A percentile compares a stretch with the other conserved stretches of the same genome.
Conservation (phyloP, 2,329 filamentous ascomycete genomes). For the Emydomyces testavorans region DNA sequence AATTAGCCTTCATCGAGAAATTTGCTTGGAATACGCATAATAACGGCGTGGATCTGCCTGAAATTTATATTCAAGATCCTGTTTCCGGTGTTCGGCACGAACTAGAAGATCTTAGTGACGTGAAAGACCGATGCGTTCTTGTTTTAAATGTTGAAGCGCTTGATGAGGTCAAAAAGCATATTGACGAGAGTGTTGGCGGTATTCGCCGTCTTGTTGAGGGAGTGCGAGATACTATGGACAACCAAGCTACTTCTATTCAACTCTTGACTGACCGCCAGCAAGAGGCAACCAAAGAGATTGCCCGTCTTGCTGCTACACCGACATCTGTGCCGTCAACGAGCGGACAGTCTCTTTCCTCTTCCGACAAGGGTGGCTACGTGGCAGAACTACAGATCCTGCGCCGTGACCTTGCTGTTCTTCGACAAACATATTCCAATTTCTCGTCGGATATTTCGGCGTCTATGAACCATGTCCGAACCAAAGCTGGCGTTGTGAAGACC, state of each 20-base stretch:
- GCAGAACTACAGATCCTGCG: conserved; percentile 70
- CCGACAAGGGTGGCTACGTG: conserved; percentile 49
- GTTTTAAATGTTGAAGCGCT: conserved; percentile 85
- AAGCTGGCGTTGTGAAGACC: conserved; percentile 69
- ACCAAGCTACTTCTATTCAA: conserved; percentile 71
- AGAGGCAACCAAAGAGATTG: conserved; percentile 78
- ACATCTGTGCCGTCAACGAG: conserved; percentile 23
- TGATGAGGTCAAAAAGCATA: conserved; percentile 91
- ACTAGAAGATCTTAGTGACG: conserved; percentile 80
- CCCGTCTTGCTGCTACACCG: conserved; percentile 48
- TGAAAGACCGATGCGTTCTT: conserved; percentile 91
- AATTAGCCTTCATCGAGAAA: conserved; percentile 96
- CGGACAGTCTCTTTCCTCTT: background rate
- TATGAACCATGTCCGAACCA: conserved; percentile 71
- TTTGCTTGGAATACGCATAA: conserved; percentile 98
- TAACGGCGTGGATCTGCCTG: conserved; percentile 81
- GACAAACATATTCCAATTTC: conserved; percentile 87
- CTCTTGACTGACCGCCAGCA: conserved; percentile 82
- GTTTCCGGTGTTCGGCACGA: conserved; percentile 95
- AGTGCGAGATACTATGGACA: conserved; percentile 70
- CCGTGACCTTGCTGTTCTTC: conserved; percentile 77
- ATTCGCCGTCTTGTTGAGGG: conserved; percentile 75
- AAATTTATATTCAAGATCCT: conserved; percentile 96
- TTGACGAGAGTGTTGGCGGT: conserved; percentile 78
- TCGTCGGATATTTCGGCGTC: conserved; percentile 77